Evolutionary conservation across 495 filamentous ascomycete species (phyloP).

Genomic region (Xylaria intraflava): DNA sequence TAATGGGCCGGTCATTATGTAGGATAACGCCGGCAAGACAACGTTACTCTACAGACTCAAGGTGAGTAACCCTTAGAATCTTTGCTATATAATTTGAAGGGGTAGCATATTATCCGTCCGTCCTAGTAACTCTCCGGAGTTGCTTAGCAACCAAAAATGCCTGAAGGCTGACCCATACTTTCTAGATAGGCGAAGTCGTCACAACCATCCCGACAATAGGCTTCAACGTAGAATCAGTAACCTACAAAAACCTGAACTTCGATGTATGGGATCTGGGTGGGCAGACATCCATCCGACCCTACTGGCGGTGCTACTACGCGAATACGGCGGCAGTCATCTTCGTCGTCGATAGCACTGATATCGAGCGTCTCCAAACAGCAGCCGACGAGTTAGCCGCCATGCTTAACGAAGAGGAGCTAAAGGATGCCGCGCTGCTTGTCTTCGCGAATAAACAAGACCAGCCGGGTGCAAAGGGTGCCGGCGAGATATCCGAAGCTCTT

Average conservation of each 20-base stretch:
- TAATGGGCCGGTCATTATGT: conserved; percentile 14
- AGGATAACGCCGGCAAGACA: conserved; percentile 99
- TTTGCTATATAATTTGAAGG: background rate
- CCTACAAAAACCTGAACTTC: conserved; percentile 95
- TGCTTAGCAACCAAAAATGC: background rate
- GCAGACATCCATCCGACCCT: conserved; percentile 93
- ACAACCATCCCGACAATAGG: conserved; percentile 98
- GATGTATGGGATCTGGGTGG: conserved; percentile 99
- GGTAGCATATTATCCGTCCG: background rate
- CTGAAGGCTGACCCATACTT: conserved; percentile 2
- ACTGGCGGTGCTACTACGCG: conserved; percentile 99
- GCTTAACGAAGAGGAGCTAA: conserved; percentile 93
- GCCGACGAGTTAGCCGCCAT: conserved; percentile 90
- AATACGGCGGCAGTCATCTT: conserved; percentile 99
- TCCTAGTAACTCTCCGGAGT: background rate
- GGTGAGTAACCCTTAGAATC: conserved; percentile 42
- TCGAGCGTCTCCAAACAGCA: conserved; percentile 85
- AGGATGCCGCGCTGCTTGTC: conserved; percentile 84
- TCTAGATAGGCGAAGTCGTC: conserved; percentile 93
- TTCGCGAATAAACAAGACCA: conserved; percentile 99
- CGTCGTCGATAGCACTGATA: conserved; percentile 96
- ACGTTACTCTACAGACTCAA: conserved; percentile 94
- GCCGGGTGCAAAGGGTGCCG: conserved; percentile 91
- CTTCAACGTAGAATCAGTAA: conserved; percentile 97
- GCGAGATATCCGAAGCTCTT: conserved; percentile 90